Base-by-base conservation (phyloP, 345 rosid genomes). In the Heritiera littoralis region DNA sequence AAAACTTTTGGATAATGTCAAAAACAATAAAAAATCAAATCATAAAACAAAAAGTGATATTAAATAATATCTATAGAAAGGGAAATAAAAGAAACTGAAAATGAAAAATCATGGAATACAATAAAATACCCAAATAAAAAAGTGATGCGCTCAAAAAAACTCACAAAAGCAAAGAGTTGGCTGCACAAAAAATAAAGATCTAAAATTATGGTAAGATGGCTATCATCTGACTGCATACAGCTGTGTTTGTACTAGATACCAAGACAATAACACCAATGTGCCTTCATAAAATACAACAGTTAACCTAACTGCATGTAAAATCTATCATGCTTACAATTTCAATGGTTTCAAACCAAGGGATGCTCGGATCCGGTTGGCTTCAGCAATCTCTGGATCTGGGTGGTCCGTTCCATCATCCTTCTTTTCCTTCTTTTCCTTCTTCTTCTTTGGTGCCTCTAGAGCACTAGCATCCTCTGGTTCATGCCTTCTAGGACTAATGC, bases 341-440 rank as follows among this genome's bases (percentile, higher is more conserved):
- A 93, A 82, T 0, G 97, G 98, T 86, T 91, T 90, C 85, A 92
- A 40, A 60, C 97, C 97, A 46, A 92, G 91, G 38, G 94, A 84
- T 55, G 93, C 92, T 40, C 98, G 90, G 20, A 93, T 66, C 87
- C 80, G 91, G 78, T 95, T 95, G 61, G 94, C 93, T 85, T 92
- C 98, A 23, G 98, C 98, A 85, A 93, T 92, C 83, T 90, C 94
- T 3, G 98, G 98, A 84, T 95, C 92, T 6, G 91, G 95, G 76
- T 93, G 95, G 77, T 93, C 89, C 0, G 95, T 95, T n/a, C 98
- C 98, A 46, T 93, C 94, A 66, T 89, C 94, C 85, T 82, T 90
- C 92, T 84, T 88, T 77, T 88, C 90, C 84, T 91, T 90, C 86
- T 91, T 91, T 81, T 89, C 89, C 73, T 90, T 89, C 89, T 89